phyloP scores from a whole-genome alignment of 139 green algal species.

The Micromonas commoda region DNA sequence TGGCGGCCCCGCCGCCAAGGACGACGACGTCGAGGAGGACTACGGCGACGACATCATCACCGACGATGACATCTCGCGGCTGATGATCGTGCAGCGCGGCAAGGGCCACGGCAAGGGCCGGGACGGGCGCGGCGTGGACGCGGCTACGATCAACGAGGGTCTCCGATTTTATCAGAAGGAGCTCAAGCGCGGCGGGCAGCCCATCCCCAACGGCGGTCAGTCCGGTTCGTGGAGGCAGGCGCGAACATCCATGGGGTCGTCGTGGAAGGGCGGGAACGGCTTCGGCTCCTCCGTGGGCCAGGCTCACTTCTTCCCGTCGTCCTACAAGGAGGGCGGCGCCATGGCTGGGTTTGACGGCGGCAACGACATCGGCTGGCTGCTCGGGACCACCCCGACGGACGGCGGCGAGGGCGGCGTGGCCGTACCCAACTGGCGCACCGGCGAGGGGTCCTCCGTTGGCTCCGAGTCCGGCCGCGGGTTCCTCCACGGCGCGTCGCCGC shows the following conservation, averaged over 20 bases:
- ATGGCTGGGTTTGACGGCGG: background rate
- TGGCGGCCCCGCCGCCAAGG: background rate
- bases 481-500: no score
- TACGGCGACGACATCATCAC: conserved; percentile 32
- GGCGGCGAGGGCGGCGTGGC: background rate
- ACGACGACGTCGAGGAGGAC: conserved; percentile 19
- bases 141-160: conserved; percentile 68
- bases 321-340: background rate
- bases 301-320: conserved; percentile 7
- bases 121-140: conserved; percentile 33
- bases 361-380: conserved; percentile 59
- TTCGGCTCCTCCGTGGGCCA: conserved; percentile 13
- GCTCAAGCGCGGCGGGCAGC: conserved; percentile 27
- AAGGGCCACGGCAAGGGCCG: background rate
- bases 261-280: background rate
- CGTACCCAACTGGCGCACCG: background rate
- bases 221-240: conserved; percentile 8
- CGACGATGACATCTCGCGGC: conserved; percentile 46
- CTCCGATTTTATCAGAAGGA: conserved; percentile 72
- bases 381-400: conserved; percentile 52
- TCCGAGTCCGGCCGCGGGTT: background rate
- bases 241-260: background rate
- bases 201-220: background rate
- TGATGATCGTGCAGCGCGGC: conserved; percentile 56
- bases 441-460: conserved; percentile 8